phyloP scores from a whole-genome alignment of 371 early-diverging fungal genomes.

The Lichtheimia ramosa region DNA sequence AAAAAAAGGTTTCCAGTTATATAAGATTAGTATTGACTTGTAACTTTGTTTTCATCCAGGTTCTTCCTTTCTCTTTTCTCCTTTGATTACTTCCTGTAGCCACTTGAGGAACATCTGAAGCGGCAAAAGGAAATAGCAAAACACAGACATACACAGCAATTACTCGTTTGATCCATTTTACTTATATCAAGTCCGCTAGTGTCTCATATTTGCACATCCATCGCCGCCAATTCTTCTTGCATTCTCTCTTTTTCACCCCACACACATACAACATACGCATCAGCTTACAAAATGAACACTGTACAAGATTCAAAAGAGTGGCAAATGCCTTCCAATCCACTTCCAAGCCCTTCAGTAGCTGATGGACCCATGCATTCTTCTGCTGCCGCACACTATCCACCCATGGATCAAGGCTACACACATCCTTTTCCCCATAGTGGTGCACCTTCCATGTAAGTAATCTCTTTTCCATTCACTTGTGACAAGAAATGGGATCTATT shows the following conservation, averaged over 20 bases:
- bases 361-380: conserved; percentile 26
- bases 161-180: not conserved
- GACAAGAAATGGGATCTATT: too few species aligned
- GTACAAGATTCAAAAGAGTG: conserved; percentile 40
- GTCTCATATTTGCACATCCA: conserved; percentile 2
- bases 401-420: conserved; percentile 30
- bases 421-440: conserved; percentile 28
- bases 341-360: conserved; percentile 25
- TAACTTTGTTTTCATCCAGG: conserved; percentile 2
- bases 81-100: conserved; percentile 4
- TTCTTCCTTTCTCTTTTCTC: conserved; percentile 10
- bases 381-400: conserved; percentile 20
- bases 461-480: conserved; percentile 1
- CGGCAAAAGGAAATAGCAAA: not conserved
- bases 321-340: conserved; percentile 31
- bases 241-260: conserved; percentile 2
- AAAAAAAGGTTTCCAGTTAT: conserved; percentile 7
- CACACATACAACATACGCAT: too few species aligned
- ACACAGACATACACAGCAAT: not conserved
- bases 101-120: not conserved
- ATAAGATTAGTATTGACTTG: conserved; percentile 7
- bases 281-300: conserved; percentile 30
- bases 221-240: conserved; percentile 5
- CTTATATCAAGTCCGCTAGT: not conserved
- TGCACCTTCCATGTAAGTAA: conserved; percentile 41